Evolutionary conservation across 805 yeast species (phyloP), one percentile per base, ranked within the genome.

Genomic region (Wickerhamiella dianesei): DNA sequence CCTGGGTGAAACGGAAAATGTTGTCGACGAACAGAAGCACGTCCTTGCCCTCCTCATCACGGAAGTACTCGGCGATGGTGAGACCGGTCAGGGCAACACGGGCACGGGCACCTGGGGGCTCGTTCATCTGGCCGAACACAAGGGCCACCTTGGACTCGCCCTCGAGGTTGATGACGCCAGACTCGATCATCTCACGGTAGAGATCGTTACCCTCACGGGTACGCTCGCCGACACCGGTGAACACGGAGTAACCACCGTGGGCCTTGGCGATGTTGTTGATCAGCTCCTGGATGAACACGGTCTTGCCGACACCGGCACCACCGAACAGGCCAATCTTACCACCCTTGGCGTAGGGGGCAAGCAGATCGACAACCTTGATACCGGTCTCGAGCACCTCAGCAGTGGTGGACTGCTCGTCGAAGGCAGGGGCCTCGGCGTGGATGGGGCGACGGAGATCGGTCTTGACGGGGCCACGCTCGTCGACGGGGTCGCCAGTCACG

Each of bases 251-350:
- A 83, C 97, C 97, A 86, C 97, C 98, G 73, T 89, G 97, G 66
- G 98, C 97, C 80, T 89, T 92, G 70, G 98, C 98, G 68, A 89
- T 92, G 80, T 89, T 89, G 88, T 92, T 89, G 73, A 89, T 89
- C 77, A 89, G 80, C 77, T 89, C 98, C 79, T 89, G 98, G 75
- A 89, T 89, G 76, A 89, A 89, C 57, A 89, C 98, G 73, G 98
- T 89, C 76, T 89, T 89, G 76, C 98, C 98, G 84, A 89, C 98
- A 89, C 98, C 98, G 73, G 98, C 98, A 89, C 98, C 98, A 79
- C 98, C 98, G 83, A 89, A 89, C 68, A 89, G 81, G 82, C 98
- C 98, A 86, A 89, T 89, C 82, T 89, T 89, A 85, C 98, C 98
- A 85, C 98, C 98, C 85, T 96, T 87, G 69, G 98, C 97, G 78